Evolutionary conservation across 805 yeast genomes (phyloP), one percentile per base, ranked within the genome.

Genomic region (Pichia pseudocactophila): DNA sequence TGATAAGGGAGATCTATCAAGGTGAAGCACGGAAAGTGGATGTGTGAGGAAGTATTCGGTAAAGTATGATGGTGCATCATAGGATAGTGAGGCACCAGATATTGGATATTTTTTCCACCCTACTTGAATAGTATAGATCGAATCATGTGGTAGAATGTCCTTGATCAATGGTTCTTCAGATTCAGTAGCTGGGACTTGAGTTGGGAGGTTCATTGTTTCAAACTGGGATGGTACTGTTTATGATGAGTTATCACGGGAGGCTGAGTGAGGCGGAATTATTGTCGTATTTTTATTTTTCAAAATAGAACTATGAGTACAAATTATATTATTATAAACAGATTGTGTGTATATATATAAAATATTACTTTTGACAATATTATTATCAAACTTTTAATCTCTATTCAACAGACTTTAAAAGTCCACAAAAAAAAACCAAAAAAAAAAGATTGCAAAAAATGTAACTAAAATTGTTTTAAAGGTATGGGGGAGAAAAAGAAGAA

Each of bases 51-150:
- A 88, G 63, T 68, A 85, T 22, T 71, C 67, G 2, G 96, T 86
- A 65, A 88, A 89, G 57, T 83, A 87, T 4, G 94, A 84, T 0
- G 97, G 97, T 0, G 81, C 80, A 62, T 88, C 96, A 2, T 83
- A 82, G 20, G 87, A 81, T 31, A 88, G 62, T 2, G 95, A 85
- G 0, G 92, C 89, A 1, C 96, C 96, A 54, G 87, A 79, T 15
- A 81, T 51, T n/a, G 69, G 65, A 58, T 79, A 87, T 20, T 75
- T 49, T 48, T 67, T 68, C 33, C 68, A 71, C 0, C 95, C 95
- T 11, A 86, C 77, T 55, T 80, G 85, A 20, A 87, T 70, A 15
- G 78, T 68, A 61, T 72, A 87, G 61, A 83, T 75, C 44, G 69
- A 73, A 34, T 79, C 82, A 51, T 78, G 84, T 1, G 92, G 90